phyloP scores from a whole-genome alignment of 2,329 filamentous ascomycete genomes.

The Plectosphaerella plurivora region DNA sequence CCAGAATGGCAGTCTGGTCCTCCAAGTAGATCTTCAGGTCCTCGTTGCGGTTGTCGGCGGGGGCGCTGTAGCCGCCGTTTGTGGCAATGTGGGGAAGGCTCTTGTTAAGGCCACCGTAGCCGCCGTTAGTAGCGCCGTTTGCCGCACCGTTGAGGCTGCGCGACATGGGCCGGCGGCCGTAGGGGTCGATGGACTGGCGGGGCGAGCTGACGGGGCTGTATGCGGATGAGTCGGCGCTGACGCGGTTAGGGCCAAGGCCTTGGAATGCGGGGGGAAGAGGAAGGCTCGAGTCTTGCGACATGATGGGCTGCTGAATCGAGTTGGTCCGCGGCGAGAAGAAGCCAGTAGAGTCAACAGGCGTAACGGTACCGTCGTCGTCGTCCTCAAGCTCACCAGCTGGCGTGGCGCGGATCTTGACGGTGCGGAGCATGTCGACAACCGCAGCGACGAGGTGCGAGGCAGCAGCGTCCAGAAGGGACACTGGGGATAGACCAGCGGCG shows the following conservation, averaged over 20 bases:
- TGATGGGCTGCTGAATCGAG: conserved; percentile 23
- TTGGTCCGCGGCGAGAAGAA: conserved; percentile 61
- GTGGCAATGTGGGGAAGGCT: conserved; percentile 21
- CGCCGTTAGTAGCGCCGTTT: conserved; percentile 26
- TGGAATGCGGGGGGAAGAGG: conserved; percentile 53
- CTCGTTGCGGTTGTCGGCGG: conserved; percentile 36
- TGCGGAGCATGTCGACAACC: conserved; percentile 78
- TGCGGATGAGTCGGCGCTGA: conserved; percentile 66
- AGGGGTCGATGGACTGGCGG: conserved; percentile 46
- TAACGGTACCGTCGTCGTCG: conserved; percentile 64
- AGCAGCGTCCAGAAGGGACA: conserved; percentile 90
- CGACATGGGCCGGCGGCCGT: conserved; percentile 18
- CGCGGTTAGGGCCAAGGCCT: conserved; percentile 49
- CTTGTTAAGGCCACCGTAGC: conserved; percentile 29
- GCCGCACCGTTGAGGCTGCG: conserved; percentile 25
- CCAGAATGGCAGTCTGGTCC: conserved; percentile 73
- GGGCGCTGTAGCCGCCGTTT: conserved; percentile 31
- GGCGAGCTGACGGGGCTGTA: conserved; percentile 73
- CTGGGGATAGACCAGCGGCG: conserved; percentile 78
- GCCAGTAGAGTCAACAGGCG: conserved; percentile 62
- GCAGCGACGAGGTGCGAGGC: conserved; percentile 84
- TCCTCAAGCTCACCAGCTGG: conserved; percentile 70
- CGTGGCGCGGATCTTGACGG: conserved; percentile 78
- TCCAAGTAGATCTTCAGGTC: conserved; percentile 71
- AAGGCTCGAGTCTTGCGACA: conserved; percentile 28